Conservation (phyloP, 306 rosid species). For the Rosa lucieae region DNA sequence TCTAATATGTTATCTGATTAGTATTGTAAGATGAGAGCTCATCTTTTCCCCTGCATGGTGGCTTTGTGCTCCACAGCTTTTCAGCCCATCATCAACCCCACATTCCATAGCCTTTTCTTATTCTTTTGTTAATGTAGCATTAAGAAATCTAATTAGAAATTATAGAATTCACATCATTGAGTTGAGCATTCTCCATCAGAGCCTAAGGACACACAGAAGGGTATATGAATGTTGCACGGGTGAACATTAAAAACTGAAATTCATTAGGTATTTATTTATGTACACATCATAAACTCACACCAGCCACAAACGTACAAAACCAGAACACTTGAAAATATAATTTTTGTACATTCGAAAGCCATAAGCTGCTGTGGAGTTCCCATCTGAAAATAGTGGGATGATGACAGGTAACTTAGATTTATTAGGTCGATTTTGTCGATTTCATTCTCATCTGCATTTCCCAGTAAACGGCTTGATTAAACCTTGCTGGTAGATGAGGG, state of each 20-base stretch:
- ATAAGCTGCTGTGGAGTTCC: not conserved
- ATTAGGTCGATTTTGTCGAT: not conserved
- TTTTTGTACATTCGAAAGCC: slow-evolving; percentile 1
- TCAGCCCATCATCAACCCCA: not conserved
- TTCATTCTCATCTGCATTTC: not conserved
- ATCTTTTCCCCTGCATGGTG: slow-evolving; percentile 13
- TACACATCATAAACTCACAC: not conserved
- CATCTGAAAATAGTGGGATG: slow-evolving; percentile 2
- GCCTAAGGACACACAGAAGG: slow-evolving; percentile 1
- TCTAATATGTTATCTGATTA: not conserved
- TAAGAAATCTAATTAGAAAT: not conserved
- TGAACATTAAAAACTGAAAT: not conserved
- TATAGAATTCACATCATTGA: slow-evolving; percentile 9
- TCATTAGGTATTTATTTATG: not conserved
- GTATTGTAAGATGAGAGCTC: not conserved
- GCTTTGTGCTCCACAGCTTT: slow-evolving; percentile 12
- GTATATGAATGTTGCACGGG: slow-evolving; percentile 7
- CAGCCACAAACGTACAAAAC: not conserved
- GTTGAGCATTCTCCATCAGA: not conserved
- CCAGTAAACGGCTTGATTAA: not conserved
- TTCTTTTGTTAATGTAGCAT: slow-evolving; percentile 6
- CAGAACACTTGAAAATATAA: not conserved
- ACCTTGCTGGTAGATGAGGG: not conserved
- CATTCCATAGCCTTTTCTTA: not conserved
- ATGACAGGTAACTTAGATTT: not conserved